A percentile compares a stretch with the other conserved stretches of the same genome.
Conservation (phyloP, 768 basidiomycete species). For the Kwoniella sp. region DNA sequence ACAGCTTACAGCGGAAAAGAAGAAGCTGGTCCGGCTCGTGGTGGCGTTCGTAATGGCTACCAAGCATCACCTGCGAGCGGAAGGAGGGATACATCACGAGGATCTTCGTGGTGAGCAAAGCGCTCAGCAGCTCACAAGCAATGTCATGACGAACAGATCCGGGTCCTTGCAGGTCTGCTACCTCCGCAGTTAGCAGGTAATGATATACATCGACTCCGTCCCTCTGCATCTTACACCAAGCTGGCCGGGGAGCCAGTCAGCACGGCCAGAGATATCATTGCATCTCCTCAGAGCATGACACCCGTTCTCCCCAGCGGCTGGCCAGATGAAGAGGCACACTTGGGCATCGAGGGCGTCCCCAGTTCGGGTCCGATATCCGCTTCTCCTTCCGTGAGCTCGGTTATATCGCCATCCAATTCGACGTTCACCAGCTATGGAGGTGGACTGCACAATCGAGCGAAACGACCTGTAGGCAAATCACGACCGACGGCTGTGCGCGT, state of each 20-base stretch:
- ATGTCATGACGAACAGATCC: not conserved
- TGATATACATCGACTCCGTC: slow-evolving; percentile 12
- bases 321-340: too few relatives aligned
- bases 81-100: slow-evolving; percentile 70
- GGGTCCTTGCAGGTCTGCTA: slow-evolving; percentile 57
- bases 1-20: slow-evolving; percentile 55
- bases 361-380: too few relatives aligned
- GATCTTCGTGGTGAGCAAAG: slow-evolving; percentile 59
- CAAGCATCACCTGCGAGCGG: slow-evolving; percentile 56
- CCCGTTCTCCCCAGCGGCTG: too few relatives aligned
- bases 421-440: too few relatives aligned
- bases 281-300: too few relatives aligned
- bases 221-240: slow-evolving; percentile 3
- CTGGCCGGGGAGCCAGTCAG: not conserved
- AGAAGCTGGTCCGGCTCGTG: slow-evolving; percentile 64
- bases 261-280: not conserved
- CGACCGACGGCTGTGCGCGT: too few relatives aligned
- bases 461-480: not conserved
- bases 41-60: slow-evolving; percentile 68
- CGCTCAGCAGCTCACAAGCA: not conserved
- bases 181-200: slow-evolving; percentile 35
- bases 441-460: too few relatives aligned
- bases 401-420: too few relatives aligned
- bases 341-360: too few relatives aligned
- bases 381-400: too few relatives aligned